phyloP scores from a whole-genome alignment of 768 basidiomycete species.

The Lactarius tabidus region DNA sequence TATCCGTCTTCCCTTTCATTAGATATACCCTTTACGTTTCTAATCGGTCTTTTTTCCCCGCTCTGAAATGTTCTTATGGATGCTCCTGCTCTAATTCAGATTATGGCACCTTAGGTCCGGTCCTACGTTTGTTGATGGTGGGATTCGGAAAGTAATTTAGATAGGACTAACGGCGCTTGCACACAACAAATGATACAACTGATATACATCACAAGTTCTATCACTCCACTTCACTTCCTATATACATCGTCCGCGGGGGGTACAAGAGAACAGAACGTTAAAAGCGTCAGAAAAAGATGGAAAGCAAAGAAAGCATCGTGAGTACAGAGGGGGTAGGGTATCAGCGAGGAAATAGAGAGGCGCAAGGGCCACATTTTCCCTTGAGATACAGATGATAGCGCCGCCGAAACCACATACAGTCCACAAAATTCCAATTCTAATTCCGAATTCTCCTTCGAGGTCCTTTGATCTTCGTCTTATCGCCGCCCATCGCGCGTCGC shows the following conservation, averaged over 20 bases:
- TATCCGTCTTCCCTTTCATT: constrained; percentile 10
- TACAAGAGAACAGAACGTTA: not conserved
- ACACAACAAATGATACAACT: not conserved
- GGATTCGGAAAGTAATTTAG: not conserved
- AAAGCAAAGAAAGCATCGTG: not conserved
- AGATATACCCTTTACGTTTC: constrained; percentile 19
- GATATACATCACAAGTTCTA: too few relatives aligned
- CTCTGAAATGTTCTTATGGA: constrained; percentile 14
- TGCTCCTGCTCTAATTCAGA: constrained; percentile 21
- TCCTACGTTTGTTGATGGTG: not conserved
- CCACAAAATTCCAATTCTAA: not conserved
- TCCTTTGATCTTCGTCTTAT: not conserved
- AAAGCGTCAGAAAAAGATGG: not conserved
- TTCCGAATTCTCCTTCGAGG: not conserved
- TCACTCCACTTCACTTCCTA: too few relatives aligned
- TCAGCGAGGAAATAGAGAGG: not conserved
- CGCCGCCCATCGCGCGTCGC: not conserved
- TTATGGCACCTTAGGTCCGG: not conserved
- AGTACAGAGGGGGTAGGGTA: not conserved
- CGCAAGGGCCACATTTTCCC: not conserved
- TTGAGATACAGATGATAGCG: not conserved
- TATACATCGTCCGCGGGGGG: not conserved
- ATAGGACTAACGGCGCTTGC: not conserved
- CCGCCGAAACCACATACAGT: not conserved
- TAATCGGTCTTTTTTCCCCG: constrained; percentile 15